Evolutionary conservation across 129 eudicot species (phyloP), one percentile per base, ranked within the genome.

Genomic region (Solidago caesia): DNA sequence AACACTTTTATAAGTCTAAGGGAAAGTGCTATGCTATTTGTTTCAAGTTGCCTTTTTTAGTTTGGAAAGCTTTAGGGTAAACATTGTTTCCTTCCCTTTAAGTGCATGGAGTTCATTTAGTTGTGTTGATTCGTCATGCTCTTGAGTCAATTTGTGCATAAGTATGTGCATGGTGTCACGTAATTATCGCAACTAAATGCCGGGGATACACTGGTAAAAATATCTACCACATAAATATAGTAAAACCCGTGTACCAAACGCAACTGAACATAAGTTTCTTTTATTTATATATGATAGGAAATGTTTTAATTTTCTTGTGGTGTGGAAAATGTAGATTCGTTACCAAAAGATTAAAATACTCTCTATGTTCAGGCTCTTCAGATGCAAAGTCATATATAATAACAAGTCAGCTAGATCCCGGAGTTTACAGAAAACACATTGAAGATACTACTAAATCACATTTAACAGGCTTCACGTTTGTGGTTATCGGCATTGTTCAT

Each of bases 341-440:
- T 57, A 45, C 26, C 9, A 46, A 71, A 58, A 43, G 8, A 52
- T 63, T 49, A 42, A 39, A 57, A 8, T 21, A 14, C 39, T 46
- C 6, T 68, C 15, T 68, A 60, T 71, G 72, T 68, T 77, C 83
- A 90, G 97, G 87, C 67, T 82, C 58, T 56, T 84, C 79, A 15
- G 97, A 94, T 78, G 68, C 85, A n/a, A 94, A 89, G 79, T 88
- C 98, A 27, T 94, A 94, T 79, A 76, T 88, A 39, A 68, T 94
- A 70, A 80, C 75, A 47, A 94, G 97, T 79, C 83, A 88, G 81
- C 75, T 94, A 41, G 88, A 88, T 55, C 80, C 87, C 64, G 87
- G 86, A 78, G 73, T 87, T 29, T 88, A 86, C 80, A 72, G 60
- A 77, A 87, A 88, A 68, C 87, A 72, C 75, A 89, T 94, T 64